These are phyloP conservation scores for Diplodia seriata DNA, from an alignment of 2,329 filamentous ascomycete genomes.

Conservation along the genomic window DNA sequence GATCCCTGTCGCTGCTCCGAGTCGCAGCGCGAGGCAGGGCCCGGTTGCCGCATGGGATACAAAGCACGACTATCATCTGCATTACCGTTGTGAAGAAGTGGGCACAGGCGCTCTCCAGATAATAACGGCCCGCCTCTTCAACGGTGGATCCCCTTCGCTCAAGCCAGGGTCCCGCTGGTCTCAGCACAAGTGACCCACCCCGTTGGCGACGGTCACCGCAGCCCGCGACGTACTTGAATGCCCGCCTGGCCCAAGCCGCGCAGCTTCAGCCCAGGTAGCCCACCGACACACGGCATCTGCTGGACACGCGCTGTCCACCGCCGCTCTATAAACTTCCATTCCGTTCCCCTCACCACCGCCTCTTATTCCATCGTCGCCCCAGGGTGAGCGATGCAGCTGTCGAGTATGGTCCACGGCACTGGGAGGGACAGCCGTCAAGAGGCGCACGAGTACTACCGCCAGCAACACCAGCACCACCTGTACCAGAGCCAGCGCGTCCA, in stretches of 20 bases:
- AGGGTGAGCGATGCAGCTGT: constrained; percentile 48
- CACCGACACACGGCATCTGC: constrained; percentile 23
- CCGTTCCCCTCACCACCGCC: constrained; percentile 34
- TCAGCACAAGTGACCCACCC: constrained; percentile 44
- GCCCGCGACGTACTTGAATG: constrained; percentile 44
- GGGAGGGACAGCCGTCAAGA: constrained; percentile 47
- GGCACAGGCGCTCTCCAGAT: constrained; percentile 36
- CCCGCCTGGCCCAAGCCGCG: constrained; percentile 37
- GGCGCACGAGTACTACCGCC: constrained; percentile 38
- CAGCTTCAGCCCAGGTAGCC: constrained; percentile 30
- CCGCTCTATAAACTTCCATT: constrained; percentile 33
- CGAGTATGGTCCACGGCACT: constrained; percentile 53
- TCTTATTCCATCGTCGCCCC: constrained; percentile 32
- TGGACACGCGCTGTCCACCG: constrained; percentile 28
- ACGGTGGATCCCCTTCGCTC: constrained; percentile 34
- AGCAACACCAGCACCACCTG: constrained; percentile 34
- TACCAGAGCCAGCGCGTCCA: constrained; percentile 34
- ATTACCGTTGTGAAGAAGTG: constrained; percentile 50
- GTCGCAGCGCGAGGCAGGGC: constrained; percentile 32
- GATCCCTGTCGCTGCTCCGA: constrained; percentile 34
- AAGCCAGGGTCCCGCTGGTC: constrained; percentile 38
- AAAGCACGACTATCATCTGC: constrained; percentile 43
- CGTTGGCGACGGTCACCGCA: constrained; percentile 40
- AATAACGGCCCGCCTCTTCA: constrained; percentile 36
- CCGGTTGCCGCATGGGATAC: constrained; percentile 27